Conservation (phyloP, 495 filamentous ascomycete species). For the Tuber borchii region DNA sequence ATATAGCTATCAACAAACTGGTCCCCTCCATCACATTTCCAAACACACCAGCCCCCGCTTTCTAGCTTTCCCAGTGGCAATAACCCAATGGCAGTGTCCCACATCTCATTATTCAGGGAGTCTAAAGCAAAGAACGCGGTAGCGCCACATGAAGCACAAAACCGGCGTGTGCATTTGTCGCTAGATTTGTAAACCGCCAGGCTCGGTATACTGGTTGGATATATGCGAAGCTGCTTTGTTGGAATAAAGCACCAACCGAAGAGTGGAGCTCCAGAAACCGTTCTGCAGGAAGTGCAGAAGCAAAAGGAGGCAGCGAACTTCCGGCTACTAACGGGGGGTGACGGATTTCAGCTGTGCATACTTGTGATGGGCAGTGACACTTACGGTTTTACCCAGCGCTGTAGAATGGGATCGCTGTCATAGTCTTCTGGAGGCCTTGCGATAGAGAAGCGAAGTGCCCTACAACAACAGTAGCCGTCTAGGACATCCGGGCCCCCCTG, state of each 20-base stretch:
- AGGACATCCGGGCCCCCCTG: neutral
- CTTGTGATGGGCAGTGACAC: neutral
- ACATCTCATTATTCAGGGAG: constrained; percentile 4
- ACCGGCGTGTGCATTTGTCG: constrained; percentile 9
- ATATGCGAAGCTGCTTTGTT: neutral
- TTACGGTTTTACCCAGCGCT: constrained; percentile 23
- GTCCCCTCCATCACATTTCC: constrained; percentile 5
- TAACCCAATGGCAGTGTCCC: constrained; percentile 12
- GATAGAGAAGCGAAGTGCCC: constrained; percentile 9
- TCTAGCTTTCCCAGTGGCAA: neutral
- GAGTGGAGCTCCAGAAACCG: constrained; percentile 22
- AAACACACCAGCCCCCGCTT: constrained; percentile 11
- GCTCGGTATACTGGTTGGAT: neutral
- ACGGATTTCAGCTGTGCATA: neutral
- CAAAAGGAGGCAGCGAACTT: constrained; percentile 24
- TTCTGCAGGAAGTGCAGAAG: constrained; percentile 28
- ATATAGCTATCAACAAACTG: constrained; percentile 22
- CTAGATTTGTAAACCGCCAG: constrained; percentile 3
- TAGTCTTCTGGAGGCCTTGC: constrained; percentile 8
- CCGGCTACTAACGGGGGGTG: neutral
- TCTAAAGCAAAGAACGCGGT: constrained; percentile 17
- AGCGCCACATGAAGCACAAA: constrained; percentile 14
- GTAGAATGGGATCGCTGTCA: neutral
- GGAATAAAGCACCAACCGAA: constrained; percentile 26
- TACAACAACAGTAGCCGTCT: constrained; percentile 10